phyloP scores from a whole-genome alignment of 140 eudicot genomes.

The Oenanthe javanica region DNA sequence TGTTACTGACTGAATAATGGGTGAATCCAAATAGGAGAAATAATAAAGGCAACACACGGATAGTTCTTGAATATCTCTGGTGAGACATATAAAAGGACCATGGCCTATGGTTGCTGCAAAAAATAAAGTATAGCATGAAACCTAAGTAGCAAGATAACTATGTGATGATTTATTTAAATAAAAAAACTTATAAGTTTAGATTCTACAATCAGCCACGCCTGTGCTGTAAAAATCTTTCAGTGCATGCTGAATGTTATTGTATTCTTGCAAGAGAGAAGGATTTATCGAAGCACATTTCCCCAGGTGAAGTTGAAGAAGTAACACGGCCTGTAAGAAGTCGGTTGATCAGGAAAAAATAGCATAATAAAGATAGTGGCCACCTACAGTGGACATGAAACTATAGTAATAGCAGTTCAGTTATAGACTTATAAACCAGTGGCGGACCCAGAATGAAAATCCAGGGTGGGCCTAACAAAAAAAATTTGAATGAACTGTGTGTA shows the following conservation, averaged over 20 bases:
- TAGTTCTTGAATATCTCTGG: slow-evolving; percentile 69
- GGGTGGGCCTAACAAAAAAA: no score
- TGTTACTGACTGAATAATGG: slow-evolving; percentile 55
- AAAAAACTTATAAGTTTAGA: slow-evolving; percentile 1
- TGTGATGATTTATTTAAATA: not conserved
- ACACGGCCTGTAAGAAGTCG: slow-evolving; percentile 51
- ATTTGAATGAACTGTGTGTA: no score
- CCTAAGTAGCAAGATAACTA: not conserved
- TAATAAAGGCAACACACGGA: slow-evolving; percentile 75
- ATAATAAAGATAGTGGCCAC: not conserved
- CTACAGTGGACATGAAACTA: not conserved
- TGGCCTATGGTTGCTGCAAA: slow-evolving; percentile 41
- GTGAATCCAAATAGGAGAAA: slow-evolving; percentile 51
- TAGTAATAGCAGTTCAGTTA: not conserved
- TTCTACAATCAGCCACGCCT: slow-evolving; percentile 29
- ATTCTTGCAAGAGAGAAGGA: slow-evolving; percentile 40
- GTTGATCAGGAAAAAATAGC: not conserved
- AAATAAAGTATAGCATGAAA: slow-evolving; percentile 11
- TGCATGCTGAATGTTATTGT: slow-evolving; percentile 50
- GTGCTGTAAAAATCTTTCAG: slow-evolving; percentile 46
- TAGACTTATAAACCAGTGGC: not conserved
- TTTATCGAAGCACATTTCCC: slow-evolving; percentile 49
- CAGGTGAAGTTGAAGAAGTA: slow-evolving; percentile 54
- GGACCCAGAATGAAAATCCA: no score
- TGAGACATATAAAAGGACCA: slow-evolving; percentile 72